A percentile compares a stretch with the other conserved stretches of the same genome.
Evolutionary conservation across 2,329 filamentous ascomycete genomes (phyloP).

Genomic region (Peltaster fructicola): DNA sequence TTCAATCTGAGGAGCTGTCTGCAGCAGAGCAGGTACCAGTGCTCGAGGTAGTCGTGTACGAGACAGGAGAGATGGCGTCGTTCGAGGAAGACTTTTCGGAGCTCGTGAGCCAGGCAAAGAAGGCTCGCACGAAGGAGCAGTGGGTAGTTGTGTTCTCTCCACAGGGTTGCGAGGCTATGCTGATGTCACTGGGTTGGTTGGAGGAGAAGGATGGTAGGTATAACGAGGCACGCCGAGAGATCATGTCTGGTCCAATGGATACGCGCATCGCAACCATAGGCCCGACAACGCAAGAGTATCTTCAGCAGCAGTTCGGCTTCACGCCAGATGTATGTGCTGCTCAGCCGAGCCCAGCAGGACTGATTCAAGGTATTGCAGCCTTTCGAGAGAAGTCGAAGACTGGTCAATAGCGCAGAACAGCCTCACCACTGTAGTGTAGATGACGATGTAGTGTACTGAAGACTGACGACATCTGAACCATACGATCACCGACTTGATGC

Average conservation of each 20-base stretch:
- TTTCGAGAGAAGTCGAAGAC: no score
- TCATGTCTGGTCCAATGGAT: constrained; percentile 82
- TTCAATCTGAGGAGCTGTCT: constrained; percentile 42
- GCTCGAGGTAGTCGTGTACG: constrained; percentile 70
- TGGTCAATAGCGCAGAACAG: no score
- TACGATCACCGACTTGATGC: no score
- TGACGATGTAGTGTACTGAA: no score
- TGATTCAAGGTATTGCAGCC: constrained; percentile 3
- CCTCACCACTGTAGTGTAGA: no score
- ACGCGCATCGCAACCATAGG: constrained; percentile 75
- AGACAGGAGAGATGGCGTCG: constrained; percentile 62
- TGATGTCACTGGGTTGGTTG: constrained; percentile 33
- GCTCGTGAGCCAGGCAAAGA: constrained; percentile 25
- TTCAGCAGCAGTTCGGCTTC: constrained; percentile 46
- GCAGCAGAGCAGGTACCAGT: constrained; percentile 41
- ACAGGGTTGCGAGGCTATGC: constrained; percentile 43
- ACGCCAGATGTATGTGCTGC: constrained; percentile 65
- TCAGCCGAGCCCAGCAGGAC: constrained; percentile 63
- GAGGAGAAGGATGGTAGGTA: constrained; percentile 22
- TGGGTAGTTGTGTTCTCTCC: constrained; percentile 63
- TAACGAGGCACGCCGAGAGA: constrained; percentile 39
- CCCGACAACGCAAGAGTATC: constrained; percentile 68
- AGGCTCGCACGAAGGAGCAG: constrained; percentile 22
- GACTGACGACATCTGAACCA: no score
- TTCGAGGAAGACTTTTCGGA: constrained; percentile 51